Evolutionary conservation across 2,329 filamentous ascomycete species (phyloP).

Genomic region (Penicillium sp.): DNA sequence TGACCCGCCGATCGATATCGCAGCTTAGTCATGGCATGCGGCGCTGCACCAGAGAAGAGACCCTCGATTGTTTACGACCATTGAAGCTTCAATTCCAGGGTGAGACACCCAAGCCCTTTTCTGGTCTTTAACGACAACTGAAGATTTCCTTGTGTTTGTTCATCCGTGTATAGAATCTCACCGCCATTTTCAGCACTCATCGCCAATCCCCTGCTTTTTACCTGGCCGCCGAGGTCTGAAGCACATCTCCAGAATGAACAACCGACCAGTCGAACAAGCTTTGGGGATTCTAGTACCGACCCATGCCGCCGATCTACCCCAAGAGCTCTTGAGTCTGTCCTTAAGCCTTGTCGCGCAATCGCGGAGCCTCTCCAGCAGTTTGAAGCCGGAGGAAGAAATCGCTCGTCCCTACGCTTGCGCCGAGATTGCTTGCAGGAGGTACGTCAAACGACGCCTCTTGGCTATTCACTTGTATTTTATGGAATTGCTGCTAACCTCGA

Average conservation of each 20-base stretch:
- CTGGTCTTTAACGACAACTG: neutral
- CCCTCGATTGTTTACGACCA: constrained; percentile 12
- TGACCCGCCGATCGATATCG: constrained; percentile 13
- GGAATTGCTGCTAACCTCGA: neutral
- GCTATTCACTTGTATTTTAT: neutral
- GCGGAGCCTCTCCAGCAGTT: constrained; percentile 71
- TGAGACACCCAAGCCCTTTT: neutral
- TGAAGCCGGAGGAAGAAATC: constrained; percentile 86
- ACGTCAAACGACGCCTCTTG: constrained; percentile 14
- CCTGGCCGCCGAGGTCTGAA: constrained; percentile 1
- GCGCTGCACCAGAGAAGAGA: neutral
- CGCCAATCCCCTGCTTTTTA: neutral
- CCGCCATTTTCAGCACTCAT: neutral
- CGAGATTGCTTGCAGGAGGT: constrained; percentile 88
- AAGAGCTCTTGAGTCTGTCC: constrained; percentile 72
- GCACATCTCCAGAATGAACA: constrained; percentile 60
- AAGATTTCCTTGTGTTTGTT: neutral
- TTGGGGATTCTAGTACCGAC: constrained; percentile 76
- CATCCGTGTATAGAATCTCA: neutral
- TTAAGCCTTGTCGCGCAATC: constrained; percentile 79
- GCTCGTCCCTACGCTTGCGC: constrained; percentile 83
- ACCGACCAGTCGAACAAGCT: constrained; percentile 72
- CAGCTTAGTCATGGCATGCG: constrained; percentile 25
- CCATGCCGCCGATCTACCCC: constrained; percentile 68
- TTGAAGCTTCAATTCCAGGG: neutral